Base-by-base conservation (phyloP, 345 rosid species). In the Geranium brycei region DNA sequence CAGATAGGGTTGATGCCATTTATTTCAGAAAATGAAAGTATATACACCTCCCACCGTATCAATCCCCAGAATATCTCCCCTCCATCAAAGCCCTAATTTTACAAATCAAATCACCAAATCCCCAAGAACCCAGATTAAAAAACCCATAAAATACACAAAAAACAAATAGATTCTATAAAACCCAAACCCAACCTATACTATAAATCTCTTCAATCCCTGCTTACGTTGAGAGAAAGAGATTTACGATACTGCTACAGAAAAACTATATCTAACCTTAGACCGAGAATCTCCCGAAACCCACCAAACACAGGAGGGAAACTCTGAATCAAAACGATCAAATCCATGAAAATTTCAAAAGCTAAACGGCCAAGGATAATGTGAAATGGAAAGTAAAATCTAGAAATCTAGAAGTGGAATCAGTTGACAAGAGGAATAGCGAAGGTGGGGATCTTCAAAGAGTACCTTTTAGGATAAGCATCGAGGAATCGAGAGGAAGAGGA, bases 11-110 rank as follows among this genome's bases (percentile, higher is more conserved):
- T 68, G 75, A 74, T 57, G 61, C 64, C 60, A 71, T 69, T 65
- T 78, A 75, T 80, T 65, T 68, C 84, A 73, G 59, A 68, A 75
- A 73, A 74, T 70, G 71, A 64, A 71, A 73, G 73, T 15, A 62
- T 6, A 63, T 73, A 77, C 79, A 69, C 73, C 83, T 69, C 76
- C 71, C 35, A 71, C 76, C 71, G 65, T 58, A 72, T 78, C 85
- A 79, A 73, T 77, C 78, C 74, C 87, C 91, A 74, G 75, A 76
- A 74, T 70, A 79, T 64, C 79, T 79, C 71, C 84, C 87, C 74
- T 77, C 86, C 79, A 78, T 76, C 78, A 76, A 66, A 71, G 76
- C 79, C 78, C 82, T 81, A 78, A 32, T 77, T 79, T 72, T 71
- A 70, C 65, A 73, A 70, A 70, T 64, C 67, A 70, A 57, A 60